Evolutionary conservation across 345 rosid species (phyloP).

Genomic region (Brassica incana): DNA sequence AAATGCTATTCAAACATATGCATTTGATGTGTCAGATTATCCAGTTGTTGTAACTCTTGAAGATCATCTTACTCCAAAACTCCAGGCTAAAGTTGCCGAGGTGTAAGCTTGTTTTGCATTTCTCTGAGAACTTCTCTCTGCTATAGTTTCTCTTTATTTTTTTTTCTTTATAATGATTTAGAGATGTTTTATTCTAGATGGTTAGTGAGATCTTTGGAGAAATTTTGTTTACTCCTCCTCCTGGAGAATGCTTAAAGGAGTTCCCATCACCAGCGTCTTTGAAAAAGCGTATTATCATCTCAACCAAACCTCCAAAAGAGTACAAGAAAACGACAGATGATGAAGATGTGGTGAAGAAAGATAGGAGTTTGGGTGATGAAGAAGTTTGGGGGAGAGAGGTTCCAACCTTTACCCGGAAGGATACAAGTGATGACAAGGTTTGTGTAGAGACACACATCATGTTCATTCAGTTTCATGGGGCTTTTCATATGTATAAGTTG

Average conservation of each 20-base stretch:
- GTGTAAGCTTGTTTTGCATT: conserved; percentile 40
- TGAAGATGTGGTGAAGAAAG: conserved; percentile 34
- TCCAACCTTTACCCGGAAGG: conserved; percentile 12
- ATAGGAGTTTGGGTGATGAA: conserved; percentile 37
- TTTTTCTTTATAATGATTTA: neutral
- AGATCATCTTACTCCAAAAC: conserved; percentile 88
- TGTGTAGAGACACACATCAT: conserved; percentile 1
- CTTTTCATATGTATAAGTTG: neutral
- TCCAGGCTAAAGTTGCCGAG: conserved; percentile 88
- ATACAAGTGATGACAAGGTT: conserved; percentile 42
- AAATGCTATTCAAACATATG: conserved; percentile 68
- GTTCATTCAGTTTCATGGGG: neutral
- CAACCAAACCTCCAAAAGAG: conserved; percentile 96
- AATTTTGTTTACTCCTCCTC: conserved; percentile 68
- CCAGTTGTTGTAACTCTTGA: conserved; percentile 92
- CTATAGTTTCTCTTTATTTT: neutral
- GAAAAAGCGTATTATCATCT: conserved; percentile 70
- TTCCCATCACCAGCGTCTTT: conserved; percentile 75
- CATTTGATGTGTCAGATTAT: conserved; percentile 75
- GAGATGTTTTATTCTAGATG: conserved; percentile 57
- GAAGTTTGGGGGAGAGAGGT: conserved; percentile 44
- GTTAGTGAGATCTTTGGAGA: conserved; percentile 74
- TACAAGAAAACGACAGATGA: conserved; percentile 54
- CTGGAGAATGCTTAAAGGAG: conserved; percentile 70
- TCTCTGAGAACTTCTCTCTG: neutral